Conservation (phyloP, 768 basidiomycete genomes). For the Chiua virens region DNA sequence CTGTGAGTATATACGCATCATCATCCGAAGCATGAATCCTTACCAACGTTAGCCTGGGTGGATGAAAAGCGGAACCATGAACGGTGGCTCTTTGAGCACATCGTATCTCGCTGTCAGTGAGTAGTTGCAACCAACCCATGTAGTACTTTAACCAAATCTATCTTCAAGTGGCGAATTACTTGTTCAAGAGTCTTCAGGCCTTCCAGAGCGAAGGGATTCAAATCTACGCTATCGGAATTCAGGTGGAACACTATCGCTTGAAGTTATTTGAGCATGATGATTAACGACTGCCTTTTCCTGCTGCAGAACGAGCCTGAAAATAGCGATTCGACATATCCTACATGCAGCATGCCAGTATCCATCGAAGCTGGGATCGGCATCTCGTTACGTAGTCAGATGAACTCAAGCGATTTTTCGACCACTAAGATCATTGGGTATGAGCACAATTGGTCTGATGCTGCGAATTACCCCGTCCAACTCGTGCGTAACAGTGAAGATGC, state of each 20-base stretch:
- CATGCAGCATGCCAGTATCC: constrained; percentile 52
- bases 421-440: constrained; percentile 69
- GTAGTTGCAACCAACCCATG: constrained; percentile 18
- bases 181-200: constrained; percentile 70
- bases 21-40: not conserved
- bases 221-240: constrained; percentile 62
- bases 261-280: not conserved
- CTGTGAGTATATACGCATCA: constrained; percentile 43
- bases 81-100: constrained; percentile 59
- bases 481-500: constrained; percentile 28
- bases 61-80: constrained; percentile 76
- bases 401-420: constrained; percentile 57
- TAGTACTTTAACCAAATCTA: not conserved
- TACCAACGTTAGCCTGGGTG: constrained; percentile 57
- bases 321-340: constrained; percentile 68
- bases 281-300: not conserved
- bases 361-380: constrained; percentile 61
- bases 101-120: constrained; percentile 49
- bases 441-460: constrained; percentile 75
- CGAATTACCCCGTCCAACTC: constrained; percentile 58
- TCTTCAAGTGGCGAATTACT: constrained; percentile 63
- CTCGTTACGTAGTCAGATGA: constrained; percentile 54
- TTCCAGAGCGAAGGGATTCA: constrained; percentile 60
- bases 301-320: constrained; percentile 54
- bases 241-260: constrained; percentile 28